Conservation (phyloP, 331 rosid genomes). For the Stylosanthes scabra region DNA sequence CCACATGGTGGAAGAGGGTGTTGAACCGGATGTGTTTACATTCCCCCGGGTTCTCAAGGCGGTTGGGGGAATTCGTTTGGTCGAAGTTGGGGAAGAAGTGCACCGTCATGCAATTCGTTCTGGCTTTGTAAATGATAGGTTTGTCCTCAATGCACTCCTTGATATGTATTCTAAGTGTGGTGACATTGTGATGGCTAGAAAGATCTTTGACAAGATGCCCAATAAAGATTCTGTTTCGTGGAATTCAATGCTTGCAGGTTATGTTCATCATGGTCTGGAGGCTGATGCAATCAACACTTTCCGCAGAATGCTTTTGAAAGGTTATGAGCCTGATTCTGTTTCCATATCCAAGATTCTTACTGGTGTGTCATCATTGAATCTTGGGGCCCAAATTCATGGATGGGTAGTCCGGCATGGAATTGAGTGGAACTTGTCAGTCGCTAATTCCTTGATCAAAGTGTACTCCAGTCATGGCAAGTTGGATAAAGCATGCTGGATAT, state of each 20-base stretch:
- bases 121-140: slow-evolving; percentile 62
- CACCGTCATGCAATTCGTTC: slow-evolving; percentile 68
- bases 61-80: slow-evolving; percentile 80
- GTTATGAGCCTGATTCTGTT: slow-evolving; percentile 63
- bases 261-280: slow-evolving; percentile 69
- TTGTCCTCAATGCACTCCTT: slow-evolving; percentile 81
- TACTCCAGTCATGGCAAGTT: slow-evolving; percentile 69
- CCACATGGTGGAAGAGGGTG: slow-evolving; percentile 88
- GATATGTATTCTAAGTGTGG: slow-evolving; percentile 96
- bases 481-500: slow-evolving; percentile 59
- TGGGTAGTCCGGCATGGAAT: slow-evolving; percentile 67
- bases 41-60: slow-evolving; percentile 86
- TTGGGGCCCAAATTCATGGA: slow-evolving; percentile 75
- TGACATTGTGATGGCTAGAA: slow-evolving; percentile 81
- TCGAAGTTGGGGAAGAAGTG: slow-evolving; percentile 80
- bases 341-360: slow-evolving; percentile 66
- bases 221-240: slow-evolving; percentile 73
- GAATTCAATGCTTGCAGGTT: slow-evolving; percentile 84
- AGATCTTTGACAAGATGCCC: slow-evolving; percentile 60
- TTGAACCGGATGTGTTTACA: slow-evolving; percentile 72
- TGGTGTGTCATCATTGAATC: slow-evolving; percentile 41
- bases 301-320: slow-evolving; percentile 61
- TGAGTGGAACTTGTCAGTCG: slow-evolving; percentile 72
- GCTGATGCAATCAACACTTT: slow-evolving; percentile 61
- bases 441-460: slow-evolving; percentile 66